These are phyloP conservation scores for Apophysomyces elegans DNA, from an alignment of 371 early-diverging fungal species.

Conservation along the genomic window DNA sequence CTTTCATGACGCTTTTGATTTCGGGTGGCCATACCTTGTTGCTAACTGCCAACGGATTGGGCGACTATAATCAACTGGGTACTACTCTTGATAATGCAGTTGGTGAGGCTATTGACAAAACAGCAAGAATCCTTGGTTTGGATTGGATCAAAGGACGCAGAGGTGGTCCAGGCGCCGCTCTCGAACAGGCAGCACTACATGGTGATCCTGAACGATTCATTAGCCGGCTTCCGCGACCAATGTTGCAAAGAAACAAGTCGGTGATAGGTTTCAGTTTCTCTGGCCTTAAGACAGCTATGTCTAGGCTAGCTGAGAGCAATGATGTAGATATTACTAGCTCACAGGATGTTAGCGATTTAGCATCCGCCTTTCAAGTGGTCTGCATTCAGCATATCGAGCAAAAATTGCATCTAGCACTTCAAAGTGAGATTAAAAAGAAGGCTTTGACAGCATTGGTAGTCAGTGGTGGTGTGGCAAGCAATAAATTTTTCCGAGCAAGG, in stretches of 20 bases:
- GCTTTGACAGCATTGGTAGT: constrained; percentile 70
- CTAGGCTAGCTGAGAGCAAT: constrained; percentile 48
- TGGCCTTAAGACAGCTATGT: constrained; percentile 75
- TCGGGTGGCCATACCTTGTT: constrained; percentile 86
- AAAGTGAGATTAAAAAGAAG: constrained; percentile 41
- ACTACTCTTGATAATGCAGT: constrained; percentile 81
- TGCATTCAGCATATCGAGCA: constrained; percentile 70
- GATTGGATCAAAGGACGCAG: constrained; percentile 69
- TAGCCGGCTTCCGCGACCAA: constrained; percentile 64
- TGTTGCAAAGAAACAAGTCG: constrained; percentile 61
- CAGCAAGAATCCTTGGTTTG: constrained; percentile 66
- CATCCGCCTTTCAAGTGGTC: constrained; percentile 76
- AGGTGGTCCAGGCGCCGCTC: constrained; percentile 80
- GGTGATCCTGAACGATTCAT: constrained; percentile 59
- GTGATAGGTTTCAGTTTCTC: constrained; percentile 78
- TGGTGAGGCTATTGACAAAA: constrained; percentile 87
- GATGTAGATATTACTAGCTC: constrained; percentile 25
- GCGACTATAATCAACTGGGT: constrained; percentile 67
- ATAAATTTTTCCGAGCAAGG: constrained; percentile 55
- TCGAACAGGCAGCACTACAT: constrained; percentile 66
- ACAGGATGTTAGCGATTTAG: constrained; percentile 66
- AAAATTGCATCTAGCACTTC: constrained; percentile 66
- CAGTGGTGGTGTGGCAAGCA: constrained; percentile 88
- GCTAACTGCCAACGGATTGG: constrained; percentile 66
- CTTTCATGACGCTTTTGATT: constrained; percentile 77